phyloP scores from a whole-genome alignment of 306 rosid genomes.

The Lathyrus tuberosus region DNA sequence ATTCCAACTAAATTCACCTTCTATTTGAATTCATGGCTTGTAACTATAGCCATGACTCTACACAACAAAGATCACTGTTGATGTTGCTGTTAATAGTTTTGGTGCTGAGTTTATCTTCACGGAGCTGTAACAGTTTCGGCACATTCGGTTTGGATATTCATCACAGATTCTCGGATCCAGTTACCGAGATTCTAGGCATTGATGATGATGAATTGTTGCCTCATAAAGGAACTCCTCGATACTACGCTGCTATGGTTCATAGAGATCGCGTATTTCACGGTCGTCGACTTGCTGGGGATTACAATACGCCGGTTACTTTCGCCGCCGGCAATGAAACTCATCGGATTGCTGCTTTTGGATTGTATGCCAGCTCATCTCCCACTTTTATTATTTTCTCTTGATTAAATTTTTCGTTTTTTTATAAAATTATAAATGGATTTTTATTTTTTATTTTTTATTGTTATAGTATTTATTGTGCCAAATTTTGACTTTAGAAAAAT shows the following conservation, averaged over 20 bases:
- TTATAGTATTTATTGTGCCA: not conserved
- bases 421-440: not conserved
- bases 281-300: conserved; percentile 57
- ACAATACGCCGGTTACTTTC: conserved; percentile 51
- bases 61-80: not conserved
- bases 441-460: too few relatives aligned
- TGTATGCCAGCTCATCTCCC: conserved; percentile 47
- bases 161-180: conserved; percentile 70
- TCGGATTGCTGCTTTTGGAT: conserved; percentile 47
- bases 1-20: not conserved
- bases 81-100: not conserved
- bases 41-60: conserved; percentile 18
- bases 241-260: conserved; percentile 67
- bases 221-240: conserved; percentile 57
- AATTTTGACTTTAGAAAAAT: not conserved
- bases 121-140: conserved; percentile 45
- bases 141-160: conserved; percentile 62
- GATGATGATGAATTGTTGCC: conserved; percentile 46
- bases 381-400: not conserved
- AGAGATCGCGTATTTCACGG: conserved; percentile 61
- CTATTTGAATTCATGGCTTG: conserved; percentile 37
- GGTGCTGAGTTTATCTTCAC: conserved; percentile 34
- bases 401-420: not conserved
- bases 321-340: conserved; percentile 60
- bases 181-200: conserved; percentile 52